Base-by-base conservation (phyloP, 2,329 filamentous ascomycete species). In the Lasiodiplodia hormozganensis region DNA sequence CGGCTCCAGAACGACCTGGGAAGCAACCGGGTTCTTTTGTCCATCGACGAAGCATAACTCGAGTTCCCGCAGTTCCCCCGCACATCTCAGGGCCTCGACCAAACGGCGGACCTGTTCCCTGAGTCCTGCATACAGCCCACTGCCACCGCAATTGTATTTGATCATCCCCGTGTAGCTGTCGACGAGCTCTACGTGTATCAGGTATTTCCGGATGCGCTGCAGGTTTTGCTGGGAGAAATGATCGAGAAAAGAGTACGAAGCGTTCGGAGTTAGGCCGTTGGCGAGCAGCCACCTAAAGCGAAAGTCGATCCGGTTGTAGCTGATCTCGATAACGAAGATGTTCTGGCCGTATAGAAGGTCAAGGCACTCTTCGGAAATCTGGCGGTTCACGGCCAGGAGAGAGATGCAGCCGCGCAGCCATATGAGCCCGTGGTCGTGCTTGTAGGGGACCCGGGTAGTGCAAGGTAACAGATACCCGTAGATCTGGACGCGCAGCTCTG, bases 131-230 rank as follows among this genome's bases (percentile, higher is more conserved):
- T 79, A 78, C 47, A 85, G 71, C 0, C 82, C 82, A 31, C 77
- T 73, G 0, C 82, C 83, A 1, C 79, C 76, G n/a, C 81, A 82
- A 70, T 85, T 85, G 72, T 82, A 85, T 71, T 85, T 85, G 69
- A 85, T 82, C 83, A 84, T 84, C 4, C 82, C 83, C 0, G 82
- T 84, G 65, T 85, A 85, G 51, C 78, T 77, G 71, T 85, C 84
- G 31, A 84, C 81, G 65, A 81, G 80, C 73, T 85, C 82, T 2
- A 85, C 77, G 57, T 80, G 81, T 10, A 85, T 73, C 52, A 83
- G 68, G 43, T 82, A 80, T 36, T 79, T 76, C 72, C 76, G 80
- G 8, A 85, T 77, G 23, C 80, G 70, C 54, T 77, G 60, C 64
- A 84, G 65, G 70, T 84, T 84, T 40, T 76, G 72, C 69, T 75